Conservation (phyloP, 768 basidiomycete species). For the Tricholoma flavovirens region DNA sequence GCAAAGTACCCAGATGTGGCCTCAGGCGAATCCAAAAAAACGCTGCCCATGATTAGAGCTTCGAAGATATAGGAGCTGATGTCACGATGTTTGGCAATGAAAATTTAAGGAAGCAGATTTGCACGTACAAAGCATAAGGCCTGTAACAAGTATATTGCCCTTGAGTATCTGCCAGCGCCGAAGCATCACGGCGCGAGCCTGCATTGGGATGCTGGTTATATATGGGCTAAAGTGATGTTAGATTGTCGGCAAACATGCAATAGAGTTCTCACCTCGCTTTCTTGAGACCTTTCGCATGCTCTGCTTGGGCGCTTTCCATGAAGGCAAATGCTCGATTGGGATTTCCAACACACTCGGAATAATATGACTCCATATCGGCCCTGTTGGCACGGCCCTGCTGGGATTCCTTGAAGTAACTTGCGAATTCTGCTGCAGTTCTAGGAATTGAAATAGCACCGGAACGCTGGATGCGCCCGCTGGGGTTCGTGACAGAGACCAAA, state of each 20-base stretch:
- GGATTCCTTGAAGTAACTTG: constrained; percentile 41
- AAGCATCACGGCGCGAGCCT: constrained; percentile 39
- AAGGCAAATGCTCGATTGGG: constrained; percentile 38
- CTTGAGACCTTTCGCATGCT: constrained; percentile 42
- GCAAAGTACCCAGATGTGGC: constrained; percentile 62
- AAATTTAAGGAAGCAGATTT: constrained; percentile 3
- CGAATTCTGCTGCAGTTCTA: no score
- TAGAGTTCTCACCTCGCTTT: constrained; percentile 24
- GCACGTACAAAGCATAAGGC: constrained; percentile 30
- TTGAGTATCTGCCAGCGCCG: constrained; percentile 39
- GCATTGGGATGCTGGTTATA: constrained; percentile 38
- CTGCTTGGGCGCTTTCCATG: constrained; percentile 39
- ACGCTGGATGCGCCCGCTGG: constrained; percentile 53
- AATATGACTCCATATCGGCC: constrained; percentile 42
- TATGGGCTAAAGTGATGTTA: constrained; percentile 30
- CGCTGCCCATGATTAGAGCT: constrained; percentile 50
- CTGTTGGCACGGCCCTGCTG: constrained; percentile 34
- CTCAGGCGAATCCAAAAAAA: constrained; percentile 54
- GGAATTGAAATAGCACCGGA: constrained; percentile 39
- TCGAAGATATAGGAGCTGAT: constrained; percentile 48
- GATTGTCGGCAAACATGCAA: background rate
- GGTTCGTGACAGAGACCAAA: constrained; percentile 57
- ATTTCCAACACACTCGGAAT: constrained; percentile 37
- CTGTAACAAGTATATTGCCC: constrained; percentile 33
- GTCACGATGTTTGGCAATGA: background rate